Conservation (phyloP, 805 yeast genomes). For the Candida boidinii region DNA sequence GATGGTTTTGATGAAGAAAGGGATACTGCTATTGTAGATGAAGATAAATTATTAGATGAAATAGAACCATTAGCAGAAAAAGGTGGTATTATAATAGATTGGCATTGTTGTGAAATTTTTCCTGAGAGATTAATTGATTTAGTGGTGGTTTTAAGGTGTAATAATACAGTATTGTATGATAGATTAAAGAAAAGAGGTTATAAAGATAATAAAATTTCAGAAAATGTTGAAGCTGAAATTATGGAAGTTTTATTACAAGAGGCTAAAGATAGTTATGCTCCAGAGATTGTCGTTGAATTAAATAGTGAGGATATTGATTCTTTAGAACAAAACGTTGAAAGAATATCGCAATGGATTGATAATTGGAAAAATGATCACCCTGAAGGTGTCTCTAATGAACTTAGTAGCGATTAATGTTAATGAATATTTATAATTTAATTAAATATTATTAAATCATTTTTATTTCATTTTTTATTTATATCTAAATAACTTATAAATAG, state of each 20-base stretch:
- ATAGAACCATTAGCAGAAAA: slow-evolving; percentile 67
- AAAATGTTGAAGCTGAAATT: slow-evolving; percentile 92
- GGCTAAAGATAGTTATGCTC: slow-evolving; percentile 74
- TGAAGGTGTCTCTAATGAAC: slow-evolving; percentile 52
- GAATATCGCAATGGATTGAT: slow-evolving; percentile 67
- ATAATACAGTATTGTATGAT: slow-evolving; percentile 63
- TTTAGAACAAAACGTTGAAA: slow-evolving; percentile 72
- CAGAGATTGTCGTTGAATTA: slow-evolving; percentile 76
- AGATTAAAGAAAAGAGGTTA: slow-evolving; percentile 73
- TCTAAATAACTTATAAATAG: neutral
- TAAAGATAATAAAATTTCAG: slow-evolving; percentile 73
- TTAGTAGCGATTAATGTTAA: neutral
- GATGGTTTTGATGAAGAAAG: slow-evolving; percentile 83
- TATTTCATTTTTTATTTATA: neutral
- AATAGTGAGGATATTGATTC: slow-evolving; percentile 65
- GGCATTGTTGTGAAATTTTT: slow-evolving; percentile 96
- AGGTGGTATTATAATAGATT: slow-evolving; percentile 90
- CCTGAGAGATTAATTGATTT: slow-evolving; percentile 90
- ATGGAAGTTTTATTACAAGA: slow-evolving; percentile 88
- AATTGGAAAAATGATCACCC: slow-evolving; percentile 65
- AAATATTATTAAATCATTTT: too few relatives aligned
- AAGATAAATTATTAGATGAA: slow-evolving; percentile 76
- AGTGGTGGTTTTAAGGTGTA: slow-evolving; percentile 81
- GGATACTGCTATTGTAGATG: slow-evolving; percentile 86
- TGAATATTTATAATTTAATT: neutral